Base-by-base conservation (phyloP, 164 flowering plant genomes). In the Dillenia turbinata region DNA sequence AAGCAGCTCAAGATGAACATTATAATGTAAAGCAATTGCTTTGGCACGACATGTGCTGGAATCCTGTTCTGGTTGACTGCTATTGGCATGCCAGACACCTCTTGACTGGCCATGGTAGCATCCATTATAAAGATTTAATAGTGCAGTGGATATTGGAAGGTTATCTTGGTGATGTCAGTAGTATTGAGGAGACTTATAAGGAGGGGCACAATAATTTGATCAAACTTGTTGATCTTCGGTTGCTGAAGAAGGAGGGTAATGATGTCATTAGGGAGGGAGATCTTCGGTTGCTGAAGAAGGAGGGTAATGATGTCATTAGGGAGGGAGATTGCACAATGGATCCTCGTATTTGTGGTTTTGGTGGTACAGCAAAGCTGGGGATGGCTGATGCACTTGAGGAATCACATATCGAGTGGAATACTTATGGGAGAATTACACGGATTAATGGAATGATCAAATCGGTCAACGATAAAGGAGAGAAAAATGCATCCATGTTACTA, bases 71-170 rank as follows among this genome's bases (percentile, higher is more conserved):
- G 24, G 16, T 40, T 8, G 49, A 70, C 33, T 73, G 74, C 51
- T 73, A 53, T 13, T 74, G 75, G 71, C 70, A 67, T 15, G 43
- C 77, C 65, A 14, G 40, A 17, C 52, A 65, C 16, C 61, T 61
- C 49, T 69, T 74, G 24, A 16, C 1, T 9, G 44, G 49, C 2
- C 57, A 44, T 15, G 57, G 68, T 8, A 10, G 47, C 13, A 55
- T 78, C 44, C 71, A 78, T 57, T 75, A 59, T 67, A 73, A 61
- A 52, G 77, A 70, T 55, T 49, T 78, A 74, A 78, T 78, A 56
- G 12, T 71, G 26, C 63, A 71, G 54, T 75, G 79, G 82, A 75
- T 73, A 57, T 2, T 75, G 63, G 79, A 78, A 63, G 82, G 78
- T 52, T 69, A 54, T 48, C 61, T 74, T 19, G 76, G 60, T 12